Percentiles rank a stretch among this genome's conserved stretches.
Evolutionary conservation across 2,329 filamentous ascomycete species (phyloP).

Genomic region (Chrysoporthe puriensis): DNA sequence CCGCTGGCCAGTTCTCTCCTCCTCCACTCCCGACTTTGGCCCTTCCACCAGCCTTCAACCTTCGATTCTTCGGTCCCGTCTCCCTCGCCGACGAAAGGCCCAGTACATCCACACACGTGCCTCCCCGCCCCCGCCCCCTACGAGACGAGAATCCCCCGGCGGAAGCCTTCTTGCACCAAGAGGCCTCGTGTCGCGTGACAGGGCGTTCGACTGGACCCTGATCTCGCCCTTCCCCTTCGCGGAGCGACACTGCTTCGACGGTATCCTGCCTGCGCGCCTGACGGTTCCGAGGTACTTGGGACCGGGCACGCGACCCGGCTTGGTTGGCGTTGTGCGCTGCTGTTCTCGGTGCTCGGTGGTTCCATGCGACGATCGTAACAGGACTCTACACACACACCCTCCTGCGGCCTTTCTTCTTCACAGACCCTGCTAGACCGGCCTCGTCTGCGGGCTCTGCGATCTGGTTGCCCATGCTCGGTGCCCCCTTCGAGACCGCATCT

Average conservation of each 20-base stretch:
- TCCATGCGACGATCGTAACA: neutral
- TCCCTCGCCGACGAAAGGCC: neutral
- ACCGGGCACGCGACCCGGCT: neutral
- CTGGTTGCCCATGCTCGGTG: neutral
- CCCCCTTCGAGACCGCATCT: neutral
- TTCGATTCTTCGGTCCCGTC: neutral
- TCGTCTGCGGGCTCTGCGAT: neutral
- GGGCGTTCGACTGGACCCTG: neutral
- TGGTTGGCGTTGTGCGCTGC: neutral
- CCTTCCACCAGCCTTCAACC: neutral
- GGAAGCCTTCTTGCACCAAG: neutral
- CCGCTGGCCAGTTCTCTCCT: too few relatives aligned
- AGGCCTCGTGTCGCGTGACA: conserved; percentile 4
- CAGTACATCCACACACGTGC: neutral
- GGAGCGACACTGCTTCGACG: neutral
- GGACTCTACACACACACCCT: too few relatives aligned
- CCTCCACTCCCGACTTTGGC: neutral
- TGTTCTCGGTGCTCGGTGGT: neutral
- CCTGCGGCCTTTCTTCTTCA: too few relatives aligned
- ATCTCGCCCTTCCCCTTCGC: neutral
- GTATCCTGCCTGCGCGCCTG: neutral
- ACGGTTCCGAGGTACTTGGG: neutral
- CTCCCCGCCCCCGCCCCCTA: too few relatives aligned
- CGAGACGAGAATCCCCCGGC: neutral
- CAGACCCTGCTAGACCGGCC: neutral